A percentile compares a stretch with the other conserved stretches of the same genome.
Conservation (phyloP, 352 stramenopile genomes). For the Blastocystis sp. region DNA sequence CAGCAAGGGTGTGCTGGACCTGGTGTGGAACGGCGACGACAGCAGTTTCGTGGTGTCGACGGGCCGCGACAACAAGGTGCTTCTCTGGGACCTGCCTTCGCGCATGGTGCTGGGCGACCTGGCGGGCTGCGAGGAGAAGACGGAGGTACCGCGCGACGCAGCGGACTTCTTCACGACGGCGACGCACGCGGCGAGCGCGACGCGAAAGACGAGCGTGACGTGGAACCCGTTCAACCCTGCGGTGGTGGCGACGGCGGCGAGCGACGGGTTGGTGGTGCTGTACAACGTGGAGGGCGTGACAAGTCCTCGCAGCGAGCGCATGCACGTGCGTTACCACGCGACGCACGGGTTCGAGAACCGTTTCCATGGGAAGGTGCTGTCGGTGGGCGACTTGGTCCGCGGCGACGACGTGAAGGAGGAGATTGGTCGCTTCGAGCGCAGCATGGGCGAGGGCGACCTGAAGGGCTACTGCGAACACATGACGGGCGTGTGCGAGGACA, state of each 20-base stretch:
- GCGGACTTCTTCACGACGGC: constrained; percentile 39
- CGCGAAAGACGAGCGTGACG: constrained; percentile 25
- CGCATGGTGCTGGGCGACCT: constrained; percentile 84
- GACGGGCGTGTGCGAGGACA: constrained; percentile 64
- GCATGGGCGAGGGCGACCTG: constrained; percentile 76
- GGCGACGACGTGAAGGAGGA: constrained; percentile 71
- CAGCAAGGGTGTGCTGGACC: constrained; percentile 81
- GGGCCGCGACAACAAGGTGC: constrained; percentile 90
- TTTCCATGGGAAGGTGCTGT: constrained; percentile 69
- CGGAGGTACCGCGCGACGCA: neutral
- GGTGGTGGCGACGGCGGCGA: constrained; percentile 69
- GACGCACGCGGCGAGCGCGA: neutral
- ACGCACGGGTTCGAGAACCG: constrained; percentile 86
- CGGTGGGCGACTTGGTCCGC: constrained; percentile 71
- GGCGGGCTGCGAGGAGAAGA: constrained; percentile 59
- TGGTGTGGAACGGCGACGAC: constrained; percentile 92
- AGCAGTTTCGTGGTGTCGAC: constrained; percentile 78
- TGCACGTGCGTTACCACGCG: too few relatives aligned
- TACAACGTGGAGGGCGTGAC: constrained; percentile 56
- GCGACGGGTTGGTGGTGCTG: neutral
- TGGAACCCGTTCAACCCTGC: constrained; percentile 60
- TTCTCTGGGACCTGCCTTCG: constrained; percentile 90
- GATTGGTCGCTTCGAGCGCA: constrained; percentile 77
- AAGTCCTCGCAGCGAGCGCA: constrained; percentile 59
- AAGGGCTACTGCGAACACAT: constrained; percentile 81